Evolutionary conservation across 768 basidiomycete genomes (phyloP), one percentile per base, ranked within the genome.

Genomic region (Agaricus subrufescens): DNA sequence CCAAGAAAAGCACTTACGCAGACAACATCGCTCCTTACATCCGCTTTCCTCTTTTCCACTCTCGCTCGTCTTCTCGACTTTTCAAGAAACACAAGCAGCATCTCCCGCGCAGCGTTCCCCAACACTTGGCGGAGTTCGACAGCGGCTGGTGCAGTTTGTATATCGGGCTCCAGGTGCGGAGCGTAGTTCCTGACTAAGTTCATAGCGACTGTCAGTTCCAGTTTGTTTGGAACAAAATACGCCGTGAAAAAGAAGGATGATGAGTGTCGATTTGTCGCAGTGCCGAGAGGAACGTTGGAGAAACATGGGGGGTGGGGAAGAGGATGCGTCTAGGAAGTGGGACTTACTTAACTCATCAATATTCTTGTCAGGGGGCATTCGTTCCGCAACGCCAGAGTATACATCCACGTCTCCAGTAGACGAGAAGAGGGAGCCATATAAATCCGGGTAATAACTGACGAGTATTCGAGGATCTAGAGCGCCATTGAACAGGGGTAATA

Each of bases 111-210:
- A 14, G 86, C 82, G 52, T 73, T 73, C 29, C 75, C 72, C 46
- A 96, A 71, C 42, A 86, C 80, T 55, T 77, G 79, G 47, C 81
- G 75, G 55, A 94, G 75, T 63, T 88, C 88, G 19, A 80, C 78
- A 2, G 91, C 84, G 3, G 87, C 79, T 12, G 87, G 84, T 5
- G 91, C 86, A 23, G 78, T 73, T 27, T 78, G 80, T 3, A 87
- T 85, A 63, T 83, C 77, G 19, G 85, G 89, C 26, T 82, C 70
- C 62, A 96, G 80, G 72, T 94, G 87, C 14, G 94, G 93, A 44
- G 89, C 90, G 69, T 95, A 94, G 66, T 94, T 94, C 77, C 83
- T 81, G 78, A 92, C 90, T 89, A 95, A 75, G 80, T 93, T 91
- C 64, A 77, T 81, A 71, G 81, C 81, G 81, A 94, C 94, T 94